Evolutionary conservation across 345 rosid genomes (phyloP).

Genomic region (Durio zibethinus): DNA sequence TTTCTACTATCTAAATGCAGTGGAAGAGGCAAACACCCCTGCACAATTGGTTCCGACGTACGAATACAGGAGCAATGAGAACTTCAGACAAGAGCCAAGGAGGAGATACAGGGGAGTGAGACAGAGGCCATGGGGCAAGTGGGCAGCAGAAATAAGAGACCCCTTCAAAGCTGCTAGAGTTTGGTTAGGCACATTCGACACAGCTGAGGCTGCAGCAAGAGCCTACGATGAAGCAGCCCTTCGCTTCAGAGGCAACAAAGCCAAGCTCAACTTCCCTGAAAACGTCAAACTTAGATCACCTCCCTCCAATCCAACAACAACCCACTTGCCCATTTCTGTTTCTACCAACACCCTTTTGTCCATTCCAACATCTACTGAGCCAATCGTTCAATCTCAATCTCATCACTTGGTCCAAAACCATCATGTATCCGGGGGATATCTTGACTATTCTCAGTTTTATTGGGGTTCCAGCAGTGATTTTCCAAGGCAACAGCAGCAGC

Average conservation of each 20-base stretch:
- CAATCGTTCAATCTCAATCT: slow-evolving; percentile 25
- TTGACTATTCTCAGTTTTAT: slow-evolving; percentile 3
- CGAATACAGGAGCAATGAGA: slow-evolving; percentile 37
- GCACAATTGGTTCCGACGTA: slow-evolving; percentile 32
- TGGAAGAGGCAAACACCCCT: slow-evolving; percentile 23
- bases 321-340: slow-evolving; percentile 34
- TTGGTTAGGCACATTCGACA: slow-evolving; percentile 88
- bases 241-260: slow-evolving; percentile 79
- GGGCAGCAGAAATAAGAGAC: slow-evolving; percentile 96
- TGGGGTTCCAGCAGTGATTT: slow-evolving; percentile 18
- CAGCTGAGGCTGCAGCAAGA: slow-evolving; percentile 80
- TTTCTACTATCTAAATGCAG: slow-evolving; percentile 12
- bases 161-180: slow-evolving; percentile 84
- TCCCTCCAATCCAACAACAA: slow-evolving; percentile 16
- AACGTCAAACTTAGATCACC: slow-evolving; percentile 60
- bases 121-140: slow-evolving; percentile 91
- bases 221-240: slow-evolving; percentile 90
- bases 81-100: slow-evolving; percentile 34
- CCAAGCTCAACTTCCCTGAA: slow-evolving; percentile 94
- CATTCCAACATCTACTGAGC: slow-evolving; percentile 26
- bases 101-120: slow-evolving; percentile 85
- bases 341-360: slow-evolving; percentile 33
- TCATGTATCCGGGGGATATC: slow-evolving; percentile 8
- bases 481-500: slow-evolving; percentile 12
- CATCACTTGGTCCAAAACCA: neutral